Evolutionary conservation across 352 stramenopile species (phyloP).

Genomic region (Pythium angustatum): DNA sequence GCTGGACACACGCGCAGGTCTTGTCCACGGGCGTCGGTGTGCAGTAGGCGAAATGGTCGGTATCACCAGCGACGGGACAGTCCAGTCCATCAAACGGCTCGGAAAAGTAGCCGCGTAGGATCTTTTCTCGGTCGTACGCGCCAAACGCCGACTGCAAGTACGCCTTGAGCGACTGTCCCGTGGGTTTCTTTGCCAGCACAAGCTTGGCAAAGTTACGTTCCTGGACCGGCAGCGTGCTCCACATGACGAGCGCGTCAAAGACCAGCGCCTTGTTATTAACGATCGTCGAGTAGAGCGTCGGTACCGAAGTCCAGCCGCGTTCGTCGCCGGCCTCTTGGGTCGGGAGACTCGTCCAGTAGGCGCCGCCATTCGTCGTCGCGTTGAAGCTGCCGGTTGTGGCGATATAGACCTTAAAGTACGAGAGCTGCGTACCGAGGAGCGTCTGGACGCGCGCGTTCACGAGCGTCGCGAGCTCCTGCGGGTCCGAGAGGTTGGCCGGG

Average conservation of each 20-base stretch:
- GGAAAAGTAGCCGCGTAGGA: conserved; percentile 16
- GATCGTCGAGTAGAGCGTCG: conserved; percentile 4
- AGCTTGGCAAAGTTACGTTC: conserved; percentile 10
- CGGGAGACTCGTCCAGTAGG: conserved; percentile 17
- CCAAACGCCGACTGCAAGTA: conserved; percentile 5
- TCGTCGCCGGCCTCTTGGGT: neutral
- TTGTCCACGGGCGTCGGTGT: conserved; percentile 14
- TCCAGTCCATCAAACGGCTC: conserved; percentile 4
- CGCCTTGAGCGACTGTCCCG: neutral
- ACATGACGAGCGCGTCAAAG: conserved; percentile 18
- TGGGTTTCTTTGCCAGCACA: conserved; percentile 4
- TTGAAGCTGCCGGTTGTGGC: conserved; percentile 13
- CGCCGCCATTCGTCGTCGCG: conserved; percentile 4
- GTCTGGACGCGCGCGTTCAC: neutral
- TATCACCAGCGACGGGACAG: conserved; percentile 13
- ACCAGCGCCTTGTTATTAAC: neutral
- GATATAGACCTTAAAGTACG: conserved; percentile 22
- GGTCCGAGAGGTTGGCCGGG: neutral
- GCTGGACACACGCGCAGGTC: conserved; percentile 13
- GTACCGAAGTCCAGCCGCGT: conserved; percentile 7
- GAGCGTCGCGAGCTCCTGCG: neutral
- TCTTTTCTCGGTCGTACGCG: conserved; percentile 3
- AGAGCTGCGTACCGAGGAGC: neutral
- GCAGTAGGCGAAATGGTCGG: conserved; percentile 22
- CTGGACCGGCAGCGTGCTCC: conserved; percentile 5